Percentiles rank a stretch among this genome's conserved stretches.
These are phyloP conservation scores for Saccharum hybrid DNA, from an alignment of 202 grass and related monocot species.

Conservation along the genomic window DNA sequence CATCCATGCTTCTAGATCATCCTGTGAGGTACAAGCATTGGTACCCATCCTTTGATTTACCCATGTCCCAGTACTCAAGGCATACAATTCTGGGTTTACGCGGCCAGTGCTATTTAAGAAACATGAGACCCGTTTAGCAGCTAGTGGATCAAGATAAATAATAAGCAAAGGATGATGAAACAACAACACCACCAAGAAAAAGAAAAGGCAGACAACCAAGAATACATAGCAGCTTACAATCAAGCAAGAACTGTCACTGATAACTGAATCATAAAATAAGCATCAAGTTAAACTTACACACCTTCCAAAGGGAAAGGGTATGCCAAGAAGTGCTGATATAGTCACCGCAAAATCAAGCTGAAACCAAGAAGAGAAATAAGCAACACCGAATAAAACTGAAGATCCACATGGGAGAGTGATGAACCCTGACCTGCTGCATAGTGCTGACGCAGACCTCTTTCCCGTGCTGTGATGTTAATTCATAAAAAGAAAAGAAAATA, in stretches of 20 bases:
- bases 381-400: constrained; percentile 31
- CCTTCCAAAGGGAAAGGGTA: constrained; percentile 99
- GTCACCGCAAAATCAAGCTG: constrained; percentile 97
- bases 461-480: constrained; percentile 65
- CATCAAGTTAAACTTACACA: constrained; percentile 42
- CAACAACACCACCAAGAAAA: not conserved
- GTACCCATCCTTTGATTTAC: constrained; percentile 48
- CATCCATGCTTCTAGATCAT: constrained; percentile 81
- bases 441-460: constrained; percentile 76
- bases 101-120: constrained; percentile 73
- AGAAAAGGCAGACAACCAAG: constrained; percentile 15
- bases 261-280: constrained; percentile 41
- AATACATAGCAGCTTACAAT: not conserved
- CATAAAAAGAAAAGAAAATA: constrained; percentile 42
- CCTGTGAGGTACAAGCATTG: constrained; percentile 40
- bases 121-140: constrained; percentile 26
- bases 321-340: constrained; percentile 87
- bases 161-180: constrained; percentile 18
- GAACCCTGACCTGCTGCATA: constrained; percentile 74
- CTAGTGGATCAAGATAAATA: constrained; percentile 12
- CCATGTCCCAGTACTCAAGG: constrained; percentile 78
- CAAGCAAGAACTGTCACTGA: constrained; percentile 35
- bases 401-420: constrained; percentile 44
- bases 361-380: constrained; percentile 49
- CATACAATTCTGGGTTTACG: constrained; percentile 91